Evolutionary conservation across 2,329 filamentous ascomycete species (phyloP).

Genomic region (Monosporascus sp.): DNA sequence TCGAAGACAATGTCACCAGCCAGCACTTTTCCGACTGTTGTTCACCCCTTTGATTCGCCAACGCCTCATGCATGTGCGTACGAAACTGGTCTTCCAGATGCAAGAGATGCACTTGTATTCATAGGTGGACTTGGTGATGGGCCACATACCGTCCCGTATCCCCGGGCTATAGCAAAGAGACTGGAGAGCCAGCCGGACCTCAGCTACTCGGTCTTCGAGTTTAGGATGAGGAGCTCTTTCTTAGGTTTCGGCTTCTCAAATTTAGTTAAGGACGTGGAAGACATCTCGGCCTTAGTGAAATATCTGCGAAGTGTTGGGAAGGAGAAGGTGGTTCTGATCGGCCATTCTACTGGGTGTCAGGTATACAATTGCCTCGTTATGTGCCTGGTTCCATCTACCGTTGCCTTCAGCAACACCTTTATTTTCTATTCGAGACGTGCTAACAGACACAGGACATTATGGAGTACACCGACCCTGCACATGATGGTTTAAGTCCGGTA

Average conservation of each 20-base stretch:
- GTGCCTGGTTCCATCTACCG: too few species aligned
- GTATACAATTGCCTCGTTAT: constrained; percentile 22
- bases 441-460: constrained; percentile 44
- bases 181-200: constrained; percentile 34
- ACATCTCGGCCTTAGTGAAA: constrained; percentile 47
- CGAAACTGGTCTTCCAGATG: constrained; percentile 35
- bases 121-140: constrained; percentile 68
- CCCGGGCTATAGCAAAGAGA: constrained; percentile 39
- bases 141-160: constrained; percentile 58
- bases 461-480: constrained; percentile 43
- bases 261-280: constrained; percentile 47
- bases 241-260: constrained; percentile 45
- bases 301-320: constrained; percentile 48
- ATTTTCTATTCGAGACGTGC: neutral
- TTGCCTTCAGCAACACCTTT: neutral
- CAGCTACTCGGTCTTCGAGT: constrained; percentile 51
- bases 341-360: constrained; percentile 56
- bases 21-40: constrained; percentile 36
- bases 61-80: constrained; percentile 39
- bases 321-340: constrained; percentile 49
- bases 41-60: constrained; percentile 41
- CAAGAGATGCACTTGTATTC: constrained; percentile 59
- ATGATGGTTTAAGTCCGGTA: constrained; percentile 45
- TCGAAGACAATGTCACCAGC: constrained; percentile 9
- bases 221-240: constrained; percentile 51